A percentile compares a stretch with the other conserved stretches of the same genome.
These are phyloP conservation scores for Clonostachys chloroleuca DNA, from an alignment of 2,329 filamentous ascomycete species.

Conservation along the genomic window DNA sequence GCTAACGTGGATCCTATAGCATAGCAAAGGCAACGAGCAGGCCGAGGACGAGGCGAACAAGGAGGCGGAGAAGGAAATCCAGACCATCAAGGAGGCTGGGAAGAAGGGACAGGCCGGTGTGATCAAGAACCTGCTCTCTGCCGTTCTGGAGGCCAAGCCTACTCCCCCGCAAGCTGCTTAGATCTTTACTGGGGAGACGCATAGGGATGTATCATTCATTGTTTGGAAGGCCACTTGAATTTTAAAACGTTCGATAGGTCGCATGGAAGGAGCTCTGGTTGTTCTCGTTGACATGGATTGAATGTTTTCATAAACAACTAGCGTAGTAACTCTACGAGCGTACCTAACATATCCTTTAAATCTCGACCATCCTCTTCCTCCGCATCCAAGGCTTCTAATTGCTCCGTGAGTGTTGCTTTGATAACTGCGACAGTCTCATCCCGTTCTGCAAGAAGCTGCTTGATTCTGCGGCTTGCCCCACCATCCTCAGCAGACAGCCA, in stretches of 20 bases:
- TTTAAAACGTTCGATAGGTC: too few species aligned
- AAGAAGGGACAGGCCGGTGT: conserved; percentile 77
- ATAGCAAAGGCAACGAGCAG: conserved; percentile 81
- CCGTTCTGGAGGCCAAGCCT: conserved; percentile 82
- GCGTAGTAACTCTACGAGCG: conserved; percentile 44
- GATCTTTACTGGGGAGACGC: conserved; percentile 12
- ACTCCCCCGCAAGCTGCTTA: conserved; percentile 34
- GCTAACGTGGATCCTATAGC: conserved; percentile 45
- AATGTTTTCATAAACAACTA: conserved; percentile 7
- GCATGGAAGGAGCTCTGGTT: too few species aligned
- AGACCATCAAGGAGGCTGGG: conserved; percentile 76
- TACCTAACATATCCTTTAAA: conserved; percentile 48
- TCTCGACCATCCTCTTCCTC: conserved; percentile 56
- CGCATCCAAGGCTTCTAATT: conserved; percentile 47
- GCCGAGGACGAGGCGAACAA: conserved; percentile 77
- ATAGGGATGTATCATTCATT: background rate
- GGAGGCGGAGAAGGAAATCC: conserved; percentile 73
- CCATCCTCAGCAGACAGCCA: conserved; percentile 91
- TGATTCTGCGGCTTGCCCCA: conserved; percentile 64
- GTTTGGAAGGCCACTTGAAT: background rate
- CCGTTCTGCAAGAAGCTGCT: conserved; percentile 58
- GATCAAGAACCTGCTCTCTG: conserved; percentile 75
- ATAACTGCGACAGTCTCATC: conserved; percentile 63
- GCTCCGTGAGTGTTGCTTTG: conserved; percentile 61
- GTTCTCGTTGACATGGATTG: background rate